Evolutionary conservation across 2,329 filamentous ascomycete species (phyloP).

Genomic region (Epichloe bromicola): DNA sequence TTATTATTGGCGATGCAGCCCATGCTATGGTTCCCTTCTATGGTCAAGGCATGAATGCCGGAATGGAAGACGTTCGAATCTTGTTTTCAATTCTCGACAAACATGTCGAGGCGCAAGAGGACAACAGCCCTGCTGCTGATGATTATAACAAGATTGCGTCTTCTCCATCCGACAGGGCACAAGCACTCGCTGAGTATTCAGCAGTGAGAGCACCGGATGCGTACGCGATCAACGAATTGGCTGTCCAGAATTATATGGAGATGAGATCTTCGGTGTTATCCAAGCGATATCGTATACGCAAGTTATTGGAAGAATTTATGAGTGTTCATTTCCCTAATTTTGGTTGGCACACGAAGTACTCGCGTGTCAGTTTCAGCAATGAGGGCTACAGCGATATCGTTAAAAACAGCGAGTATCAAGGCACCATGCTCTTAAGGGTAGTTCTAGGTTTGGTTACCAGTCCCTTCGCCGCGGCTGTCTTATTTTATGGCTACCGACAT

Average conservation of each 20-base stretch:
- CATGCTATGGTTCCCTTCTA: conserved; percentile 99
- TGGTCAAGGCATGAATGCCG: conserved; percentile 94
- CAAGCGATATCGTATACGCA: conserved; percentile 64
- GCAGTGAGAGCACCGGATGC: conserved; percentile 62
- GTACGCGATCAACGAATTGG: conserved; percentile 83
- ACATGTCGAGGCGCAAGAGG: conserved; percentile 34
- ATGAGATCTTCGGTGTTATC: conserved; percentile 82
- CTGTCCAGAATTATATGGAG: conserved; percentile 81
- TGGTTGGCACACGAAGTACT: conserved; percentile 89
- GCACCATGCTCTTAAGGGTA: conserved; percentile 39
- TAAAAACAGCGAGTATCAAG: conserved; percentile 54
- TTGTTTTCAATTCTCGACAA: conserved; percentile 74
- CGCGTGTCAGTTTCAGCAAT: conserved; percentile 85
- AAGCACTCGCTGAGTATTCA: conserved; percentile 67
- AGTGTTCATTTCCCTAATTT: conserved; percentile 57
- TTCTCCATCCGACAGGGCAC: conserved; percentile 40
- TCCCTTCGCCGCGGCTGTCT: conserved; percentile 15
- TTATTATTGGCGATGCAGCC: conserved; percentile 85
- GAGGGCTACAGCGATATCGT: conserved; percentile 80
- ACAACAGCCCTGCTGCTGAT: conserved; percentile 24
- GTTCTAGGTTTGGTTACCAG: conserved; percentile 25
- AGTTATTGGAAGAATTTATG: conserved; percentile 74
- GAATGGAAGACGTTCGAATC: conserved; percentile 83
- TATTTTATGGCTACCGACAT: conserved; percentile 16
- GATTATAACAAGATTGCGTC: conserved; percentile 25